phyloP scores from a whole-genome alignment of 2,329 filamentous ascomycete genomes.

The Ascochyta viciae-villosae region DNA sequence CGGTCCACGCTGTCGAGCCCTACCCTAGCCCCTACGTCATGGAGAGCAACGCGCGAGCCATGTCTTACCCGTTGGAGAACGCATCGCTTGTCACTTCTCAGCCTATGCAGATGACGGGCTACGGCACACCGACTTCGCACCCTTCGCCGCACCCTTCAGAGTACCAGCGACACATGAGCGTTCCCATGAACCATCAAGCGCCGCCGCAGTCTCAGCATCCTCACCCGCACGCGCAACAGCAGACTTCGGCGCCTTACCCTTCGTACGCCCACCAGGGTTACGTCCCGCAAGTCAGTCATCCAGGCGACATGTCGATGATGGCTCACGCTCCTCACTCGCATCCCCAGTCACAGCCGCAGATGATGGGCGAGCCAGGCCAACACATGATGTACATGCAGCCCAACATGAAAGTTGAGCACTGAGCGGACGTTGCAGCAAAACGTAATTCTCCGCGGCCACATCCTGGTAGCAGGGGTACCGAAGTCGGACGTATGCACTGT shows the following conservation, averaged over 20 bases:
- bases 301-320: conserved; percentile 49
- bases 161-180: conserved; percentile 48
- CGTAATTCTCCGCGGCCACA: conserved; percentile 14
- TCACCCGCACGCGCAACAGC: conserved; percentile 35
- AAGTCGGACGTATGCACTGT: conserved; percentile 10
- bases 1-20: conserved; percentile 41
- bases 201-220: conserved; percentile 37
- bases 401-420: conserved; percentile 52
- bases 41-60: conserved; percentile 47
- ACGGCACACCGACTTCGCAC: conserved; percentile 47
- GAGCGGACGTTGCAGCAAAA: conserved; percentile 18
- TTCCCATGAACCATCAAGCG: conserved; percentile 43
- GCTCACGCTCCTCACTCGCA: conserved; percentile 42
- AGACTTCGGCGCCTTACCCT: conserved; percentile 36
- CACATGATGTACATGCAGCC: conserved; percentile 51
- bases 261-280: conserved; percentile 45
- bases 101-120: conserved; percentile 48
- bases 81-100: conserved; percentile 45
- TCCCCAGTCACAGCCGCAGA: conserved; percentile 41
- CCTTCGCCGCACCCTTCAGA: conserved; percentile 47
- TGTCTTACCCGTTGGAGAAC: conserved; percentile 51
- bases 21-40: conserved; percentile 48
- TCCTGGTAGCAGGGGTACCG: conserved; percentile 13
- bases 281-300: conserved; percentile 44
- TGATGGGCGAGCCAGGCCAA: conserved; percentile 49